A percentile compares a stretch with the other conserved stretches of the same genome.
These are phyloP conservation scores for Myriosclerotinia duriaeana DNA, from an alignment of 2,329 filamentous ascomycete genomes.

Conservation along the genomic window DNA sequence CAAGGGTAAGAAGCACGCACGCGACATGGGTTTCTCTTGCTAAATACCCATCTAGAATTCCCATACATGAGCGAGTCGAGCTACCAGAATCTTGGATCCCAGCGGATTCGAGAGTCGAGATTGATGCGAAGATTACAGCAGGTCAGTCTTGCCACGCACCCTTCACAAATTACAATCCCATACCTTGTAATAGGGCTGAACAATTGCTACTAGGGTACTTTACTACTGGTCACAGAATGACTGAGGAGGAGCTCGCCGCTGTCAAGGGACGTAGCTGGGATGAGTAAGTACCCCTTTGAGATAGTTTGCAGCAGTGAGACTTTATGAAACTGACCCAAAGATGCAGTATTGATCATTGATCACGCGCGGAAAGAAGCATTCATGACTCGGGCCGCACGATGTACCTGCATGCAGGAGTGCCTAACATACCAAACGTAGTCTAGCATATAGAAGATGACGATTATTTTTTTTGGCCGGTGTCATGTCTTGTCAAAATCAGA, in stretches of 20 bases:
- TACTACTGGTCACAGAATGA: slow-evolving; percentile 87
- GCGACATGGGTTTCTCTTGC: slow-evolving; percentile 15
- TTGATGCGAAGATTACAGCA: slow-evolving; percentile 96
- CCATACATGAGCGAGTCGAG: slow-evolving; percentile 85
- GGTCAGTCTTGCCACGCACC: slow-evolving; percentile 50
- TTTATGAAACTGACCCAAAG: slow-evolving; percentile 36
- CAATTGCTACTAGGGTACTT: slow-evolving; percentile 58
- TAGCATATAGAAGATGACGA: slow-evolving; percentile 18
- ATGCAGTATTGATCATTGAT: slow-evolving; percentile 41
- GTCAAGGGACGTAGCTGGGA: slow-evolving; percentile 93
- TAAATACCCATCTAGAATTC: slow-evolving; percentile 55
- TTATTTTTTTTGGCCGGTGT: slow-evolving; percentile 8
- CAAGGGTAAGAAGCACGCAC: slow-evolving; percentile 57
- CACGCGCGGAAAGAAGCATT: slow-evolving; percentile 30
- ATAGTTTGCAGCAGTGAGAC: slow-evolving; percentile 28
- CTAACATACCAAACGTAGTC: slow-evolving; percentile 24
- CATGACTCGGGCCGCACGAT: slow-evolving; percentile 26
- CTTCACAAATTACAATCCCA: slow-evolving; percentile 4
- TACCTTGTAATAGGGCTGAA: slow-evolving; percentile 39
- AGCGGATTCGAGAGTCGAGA: slow-evolving; percentile 93
- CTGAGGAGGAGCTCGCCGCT: slow-evolving; percentile 77
- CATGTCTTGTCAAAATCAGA: slow-evolving; percentile 12
- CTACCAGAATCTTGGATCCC: slow-evolving; percentile 94
- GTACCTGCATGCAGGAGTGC: slow-evolving; percentile 25
- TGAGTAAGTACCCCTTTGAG: slow-evolving; percentile 53